These are phyloP conservation scores for Melastoma malabathricum DNA, from an alignment of 345 rosid species.

Conservation along the genomic window DNA sequence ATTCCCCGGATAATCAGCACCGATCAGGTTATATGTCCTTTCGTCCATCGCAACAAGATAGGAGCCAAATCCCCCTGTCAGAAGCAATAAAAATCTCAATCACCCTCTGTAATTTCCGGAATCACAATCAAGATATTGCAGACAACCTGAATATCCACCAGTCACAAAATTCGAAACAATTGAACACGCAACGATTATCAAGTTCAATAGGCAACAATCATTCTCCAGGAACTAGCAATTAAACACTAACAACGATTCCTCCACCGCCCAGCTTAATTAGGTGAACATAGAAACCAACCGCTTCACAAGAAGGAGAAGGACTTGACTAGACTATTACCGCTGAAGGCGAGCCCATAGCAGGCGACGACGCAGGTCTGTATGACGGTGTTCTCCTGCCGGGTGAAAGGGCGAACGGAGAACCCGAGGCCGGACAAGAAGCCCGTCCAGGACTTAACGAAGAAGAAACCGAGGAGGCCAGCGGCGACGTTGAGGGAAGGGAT, in stretches of 20 bases:
- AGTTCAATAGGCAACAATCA: too few relatives aligned
- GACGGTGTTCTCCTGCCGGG: conserved; percentile 87
- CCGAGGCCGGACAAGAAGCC: conserved; percentile 53
- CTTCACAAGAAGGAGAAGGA: not conserved
- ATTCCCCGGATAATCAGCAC: conserved; percentile 76
- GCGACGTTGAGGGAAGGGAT: conserved; percentile 87
- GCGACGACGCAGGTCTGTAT: conserved; percentile 97
- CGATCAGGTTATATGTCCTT: conserved; percentile 66
- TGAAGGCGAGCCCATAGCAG: conserved; percentile 84
- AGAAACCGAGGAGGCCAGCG: conserved; percentile 86
- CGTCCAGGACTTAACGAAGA: conserved; percentile 86
- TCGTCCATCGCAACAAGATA: conserved; percentile 84
- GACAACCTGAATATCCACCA: too few relatives aligned
- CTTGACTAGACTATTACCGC: conserved; percentile 36
- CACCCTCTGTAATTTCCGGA: too few relatives aligned
- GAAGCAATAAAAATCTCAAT: not conserved
- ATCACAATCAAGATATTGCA: too few relatives aligned
- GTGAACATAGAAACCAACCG: not conserved
- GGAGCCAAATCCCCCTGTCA: conserved; percentile 79
- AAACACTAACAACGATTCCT: not conserved
- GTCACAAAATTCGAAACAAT: too few relatives aligned
- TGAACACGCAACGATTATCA: too few relatives aligned
- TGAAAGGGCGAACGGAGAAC: conserved; percentile 45
- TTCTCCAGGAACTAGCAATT: too few relatives aligned
- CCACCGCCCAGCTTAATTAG: not conserved